Conservation (phyloP, 129 eudicot species). For the Lactuca saligna region DNA sequence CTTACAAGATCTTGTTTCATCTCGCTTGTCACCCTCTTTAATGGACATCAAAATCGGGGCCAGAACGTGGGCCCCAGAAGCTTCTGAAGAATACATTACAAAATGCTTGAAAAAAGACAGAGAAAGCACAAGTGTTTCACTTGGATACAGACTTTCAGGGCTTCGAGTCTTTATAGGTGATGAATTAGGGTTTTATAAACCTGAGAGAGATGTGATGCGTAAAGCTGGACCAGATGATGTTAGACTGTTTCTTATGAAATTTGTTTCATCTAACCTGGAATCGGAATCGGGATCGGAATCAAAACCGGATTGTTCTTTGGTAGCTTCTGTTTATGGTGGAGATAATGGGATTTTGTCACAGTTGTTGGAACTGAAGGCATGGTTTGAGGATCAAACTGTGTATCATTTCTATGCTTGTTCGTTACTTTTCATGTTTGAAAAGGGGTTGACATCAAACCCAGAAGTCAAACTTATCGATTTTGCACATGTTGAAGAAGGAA, state of each 20-base stretch:
- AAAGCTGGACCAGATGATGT: slow-evolving; percentile 55
- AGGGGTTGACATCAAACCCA: slow-evolving; percentile 37
- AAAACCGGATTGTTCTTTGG: slow-evolving; percentile 59
- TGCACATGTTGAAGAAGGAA: slow-evolving; percentile 74
- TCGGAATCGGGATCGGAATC: slow-evolving; percentile 20
- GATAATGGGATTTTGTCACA: slow-evolving; percentile 71
- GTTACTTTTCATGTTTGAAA: slow-evolving; percentile 61
- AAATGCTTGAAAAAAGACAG: slow-evolving; percentile 75
- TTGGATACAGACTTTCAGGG: slow-evolving; percentile 89
- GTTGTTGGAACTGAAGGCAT: slow-evolving; percentile 67
- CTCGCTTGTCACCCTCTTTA: slow-evolving; percentile 53
- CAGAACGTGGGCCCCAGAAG: slow-evolving; percentile 72
- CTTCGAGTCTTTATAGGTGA: slow-evolving; percentile 39
- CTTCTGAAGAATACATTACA: slow-evolving; percentile 60
- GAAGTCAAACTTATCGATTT: slow-evolving; percentile 80
- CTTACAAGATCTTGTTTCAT: slow-evolving; percentile 54
- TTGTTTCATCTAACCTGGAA: slow-evolving; percentile 59
- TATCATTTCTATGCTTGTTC: slow-evolving; percentile 83
- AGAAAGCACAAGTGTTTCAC: slow-evolving; percentile 46
- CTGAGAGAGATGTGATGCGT: slow-evolving; percentile 42
- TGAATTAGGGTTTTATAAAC: slow-evolving; percentile 68
- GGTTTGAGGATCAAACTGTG: slow-evolving; percentile 88
- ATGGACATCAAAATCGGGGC: slow-evolving; percentile 91
- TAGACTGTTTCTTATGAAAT: slow-evolving; percentile 48
- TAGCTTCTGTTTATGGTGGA: slow-evolving; percentile 70